Conservation (phyloP, 371 early-diverging fungal species). For the Funneliformis caledonium region DNA sequence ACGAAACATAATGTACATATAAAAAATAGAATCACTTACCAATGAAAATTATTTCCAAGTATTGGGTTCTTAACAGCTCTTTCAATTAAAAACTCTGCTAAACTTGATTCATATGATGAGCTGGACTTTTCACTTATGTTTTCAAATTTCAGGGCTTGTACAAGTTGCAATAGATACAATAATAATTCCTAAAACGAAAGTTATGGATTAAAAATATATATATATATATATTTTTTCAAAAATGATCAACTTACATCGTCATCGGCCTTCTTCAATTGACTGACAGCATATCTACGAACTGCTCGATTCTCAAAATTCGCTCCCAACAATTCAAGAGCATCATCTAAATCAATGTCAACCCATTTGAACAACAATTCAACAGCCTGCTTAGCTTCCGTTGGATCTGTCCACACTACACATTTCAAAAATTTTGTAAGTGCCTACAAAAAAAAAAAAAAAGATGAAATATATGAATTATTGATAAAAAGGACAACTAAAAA, state of each 20-base stretch:
- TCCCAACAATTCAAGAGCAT: constrained; percentile 92
- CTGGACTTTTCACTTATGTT: constrained; percentile 49
- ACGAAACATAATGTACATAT: neutral
- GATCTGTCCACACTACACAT: constrained; percentile 94
- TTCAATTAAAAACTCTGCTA: constrained; percentile 87
- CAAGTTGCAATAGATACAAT: constrained; percentile 91
- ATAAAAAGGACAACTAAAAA: neutral
- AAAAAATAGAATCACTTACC: constrained; percentile 56
- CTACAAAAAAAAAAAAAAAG: constrained; percentile 51
- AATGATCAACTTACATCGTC: constrained; percentile 72
- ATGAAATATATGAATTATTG: too few relatives aligned
- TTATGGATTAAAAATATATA: neutral
- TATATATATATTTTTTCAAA: too few relatives aligned
- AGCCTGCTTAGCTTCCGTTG: constrained; percentile 89
- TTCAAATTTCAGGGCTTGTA: constrained; percentile 98
- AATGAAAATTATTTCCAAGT: constrained; percentile 90
- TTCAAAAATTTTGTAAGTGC: constrained; percentile 96
- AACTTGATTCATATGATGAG: constrained; percentile 66
- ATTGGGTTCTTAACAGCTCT: constrained; percentile 78
- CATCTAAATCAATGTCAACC: constrained; percentile 92
- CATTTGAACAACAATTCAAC: constrained; percentile 84
- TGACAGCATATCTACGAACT: constrained; percentile 89
- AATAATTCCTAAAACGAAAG: constrained; percentile 71
- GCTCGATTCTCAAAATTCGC: constrained; percentile 80
- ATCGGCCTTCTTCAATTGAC: constrained; percentile 85